Percentiles rank a stretch among this genome's conserved stretches.
Evolutionary conservation across 2,329 filamentous ascomycete genomes (phyloP).

Genomic region (Tolypocladium guangdongense): DNA sequence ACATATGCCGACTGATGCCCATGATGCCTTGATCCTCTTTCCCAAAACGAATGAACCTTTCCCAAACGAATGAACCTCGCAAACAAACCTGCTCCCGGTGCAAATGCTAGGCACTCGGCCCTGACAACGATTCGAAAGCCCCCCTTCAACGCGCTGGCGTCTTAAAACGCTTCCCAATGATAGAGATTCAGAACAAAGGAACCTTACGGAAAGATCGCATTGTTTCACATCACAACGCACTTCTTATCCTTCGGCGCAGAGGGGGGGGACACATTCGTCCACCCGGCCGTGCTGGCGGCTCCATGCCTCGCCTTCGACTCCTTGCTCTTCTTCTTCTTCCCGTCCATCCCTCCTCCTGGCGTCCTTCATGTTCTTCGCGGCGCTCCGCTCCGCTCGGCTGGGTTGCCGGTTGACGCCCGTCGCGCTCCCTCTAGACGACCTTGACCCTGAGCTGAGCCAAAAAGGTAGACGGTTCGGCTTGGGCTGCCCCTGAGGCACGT

Average conservation of each 20-base stretch:
- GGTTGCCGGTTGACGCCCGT: slow-evolving; percentile 34
- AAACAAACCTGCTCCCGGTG: not conserved
- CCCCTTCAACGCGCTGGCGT: not conserved
- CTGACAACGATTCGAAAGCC: not conserved
- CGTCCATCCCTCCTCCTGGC: slow-evolving; percentile 48
- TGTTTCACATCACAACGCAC: slow-evolving; percentile 39
- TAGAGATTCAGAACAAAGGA: not conserved
- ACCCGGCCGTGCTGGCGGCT: slow-evolving; percentile 33
- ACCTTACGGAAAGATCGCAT: not conserved
- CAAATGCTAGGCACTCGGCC: not conserved
- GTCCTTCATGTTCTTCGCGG: slow-evolving; percentile 51
- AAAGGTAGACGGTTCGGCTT: slow-evolving; percentile 14
- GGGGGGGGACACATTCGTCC: slow-evolving; percentile 38
- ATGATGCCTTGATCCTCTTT: not conserved
- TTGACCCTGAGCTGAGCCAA: slow-evolving; percentile 25
- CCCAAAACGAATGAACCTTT: not conserved
- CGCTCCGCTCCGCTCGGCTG: slow-evolving; percentile 48
- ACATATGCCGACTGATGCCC: not conserved
- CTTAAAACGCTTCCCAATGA: not conserved
- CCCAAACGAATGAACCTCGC: not conserved
- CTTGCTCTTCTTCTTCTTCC: slow-evolving; percentile 27
- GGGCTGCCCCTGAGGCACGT: slow-evolving; percentile 6
- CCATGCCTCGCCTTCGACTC: slow-evolving; percentile 15
- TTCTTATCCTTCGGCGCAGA: slow-evolving; percentile 29
- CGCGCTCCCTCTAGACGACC: slow-evolving; percentile 23